These are phyloP conservation scores for Fusarium acutatum DNA, from an alignment of 2,329 filamentous ascomycete species.

Conservation along the genomic window DNA sequence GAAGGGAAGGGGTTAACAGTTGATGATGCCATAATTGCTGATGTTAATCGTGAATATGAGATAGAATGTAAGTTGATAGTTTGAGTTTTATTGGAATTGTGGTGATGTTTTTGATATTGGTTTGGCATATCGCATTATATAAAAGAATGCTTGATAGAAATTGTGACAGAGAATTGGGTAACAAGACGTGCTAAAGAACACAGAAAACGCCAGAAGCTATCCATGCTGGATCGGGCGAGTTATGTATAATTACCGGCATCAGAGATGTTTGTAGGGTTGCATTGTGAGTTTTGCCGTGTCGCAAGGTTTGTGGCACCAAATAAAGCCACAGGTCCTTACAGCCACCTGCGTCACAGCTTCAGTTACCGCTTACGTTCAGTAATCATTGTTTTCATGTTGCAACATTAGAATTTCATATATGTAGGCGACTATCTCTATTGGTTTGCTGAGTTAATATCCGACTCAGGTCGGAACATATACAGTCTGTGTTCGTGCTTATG, in stretches of 20 bases:
- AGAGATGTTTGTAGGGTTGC: background rate
- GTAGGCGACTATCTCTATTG: fast-evolving
- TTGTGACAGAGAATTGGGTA: fast-evolving
- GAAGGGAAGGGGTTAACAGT: background rate
- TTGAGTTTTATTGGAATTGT: background rate
- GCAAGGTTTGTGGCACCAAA: background rate
- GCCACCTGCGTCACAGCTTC: background rate
- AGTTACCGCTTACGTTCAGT: background rate
- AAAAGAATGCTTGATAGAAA: fast-evolving
- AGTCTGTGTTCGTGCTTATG: background rate
- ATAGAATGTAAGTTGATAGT: background rate
- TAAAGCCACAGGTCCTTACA: background rate
- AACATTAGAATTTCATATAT: fast-evolving
- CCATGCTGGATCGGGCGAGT: background rate
- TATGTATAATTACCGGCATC: background rate
- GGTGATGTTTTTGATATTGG: background rate
- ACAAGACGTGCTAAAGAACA: fast-evolving
- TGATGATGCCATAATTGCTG: background rate
- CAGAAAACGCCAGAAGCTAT: fast-evolving
- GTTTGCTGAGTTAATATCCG: background rate
- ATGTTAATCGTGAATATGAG: fast-evolving
- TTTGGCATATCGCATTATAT: background rate
- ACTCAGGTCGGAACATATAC: background rate
- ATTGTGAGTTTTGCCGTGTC: background rate
- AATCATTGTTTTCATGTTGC: background rate